These are phyloP conservation scores for Stachybotrys chlorohalonatus DNA, from an alignment of 2,329 filamentous ascomycete species.

Conservation along the genomic window DNA sequence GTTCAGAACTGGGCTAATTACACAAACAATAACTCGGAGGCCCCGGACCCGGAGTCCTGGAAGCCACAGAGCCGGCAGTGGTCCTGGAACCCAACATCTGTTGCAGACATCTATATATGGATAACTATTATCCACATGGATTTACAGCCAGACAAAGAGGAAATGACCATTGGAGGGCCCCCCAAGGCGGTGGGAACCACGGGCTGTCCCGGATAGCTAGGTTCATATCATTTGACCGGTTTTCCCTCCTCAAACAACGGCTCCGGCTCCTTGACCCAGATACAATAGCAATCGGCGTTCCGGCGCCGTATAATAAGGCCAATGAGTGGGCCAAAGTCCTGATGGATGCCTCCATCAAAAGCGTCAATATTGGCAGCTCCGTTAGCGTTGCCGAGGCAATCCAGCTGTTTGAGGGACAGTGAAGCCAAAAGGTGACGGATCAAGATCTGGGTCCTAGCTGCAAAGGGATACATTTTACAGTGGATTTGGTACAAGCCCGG, in stretches of 20 bases:
- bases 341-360: slow-evolving; percentile 1
- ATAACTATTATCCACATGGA: not conserved
- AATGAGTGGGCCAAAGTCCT: not conserved
- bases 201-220: not conserved
- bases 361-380: slow-evolving; percentile 1
- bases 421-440: not conserved
- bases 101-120: not conserved
- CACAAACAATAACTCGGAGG: not conserved
- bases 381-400: not conserved
- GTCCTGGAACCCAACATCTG: not conserved
- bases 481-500: not conserved
- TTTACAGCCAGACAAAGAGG: not conserved
- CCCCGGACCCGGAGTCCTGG: not conserved
- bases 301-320: not conserved
- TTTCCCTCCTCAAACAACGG: not conserved
- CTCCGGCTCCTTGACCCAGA: not conserved
- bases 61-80: not conserved
- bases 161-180: not conserved
- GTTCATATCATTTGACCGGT: slow-evolving; percentile 1
- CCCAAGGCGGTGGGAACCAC: not conserved
- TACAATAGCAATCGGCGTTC: not conserved
- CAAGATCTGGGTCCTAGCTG: slow-evolving; percentile 1
- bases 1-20: not conserved
- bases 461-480: not conserved
- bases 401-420: not conserved